Percentiles rank a stretch among this genome's conserved stretches.
These are phyloP conservation scores for Hermanozyma aechmeae DNA, from an alignment of 805 yeast species.

Conservation along the genomic window DNA sequence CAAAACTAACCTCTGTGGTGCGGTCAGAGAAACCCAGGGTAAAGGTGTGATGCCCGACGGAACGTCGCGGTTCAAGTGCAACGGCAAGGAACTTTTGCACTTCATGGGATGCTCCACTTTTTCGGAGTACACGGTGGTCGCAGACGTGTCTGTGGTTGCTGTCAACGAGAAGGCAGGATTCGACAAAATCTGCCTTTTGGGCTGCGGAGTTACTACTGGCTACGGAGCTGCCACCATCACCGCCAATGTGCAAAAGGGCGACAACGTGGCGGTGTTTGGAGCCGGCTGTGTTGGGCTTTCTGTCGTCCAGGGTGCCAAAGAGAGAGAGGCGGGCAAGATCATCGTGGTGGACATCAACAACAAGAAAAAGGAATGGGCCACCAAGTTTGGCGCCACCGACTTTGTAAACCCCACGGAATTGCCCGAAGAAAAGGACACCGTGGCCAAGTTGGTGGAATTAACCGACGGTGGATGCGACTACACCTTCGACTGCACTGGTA, in stretches of 20 bases:
- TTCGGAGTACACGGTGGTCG: constrained; percentile 95
- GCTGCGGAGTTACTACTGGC: constrained; percentile 98
- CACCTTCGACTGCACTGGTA: constrained; percentile 98
- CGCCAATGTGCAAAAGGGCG: constrained; percentile 85
- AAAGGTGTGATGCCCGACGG: constrained; percentile 99
- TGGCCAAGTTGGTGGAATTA: constrained; percentile 72
- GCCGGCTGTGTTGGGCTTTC: constrained; percentile 97
- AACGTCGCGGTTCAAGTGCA: constrained; percentile 78
- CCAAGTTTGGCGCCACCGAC: constrained; percentile 89
- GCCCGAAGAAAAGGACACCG: constrained; percentile 66
- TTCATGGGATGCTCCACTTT: constrained; percentile 98
- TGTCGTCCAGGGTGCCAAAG: constrained; percentile 89
- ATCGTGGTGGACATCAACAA: constrained; percentile 85
- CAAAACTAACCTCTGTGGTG: constrained; percentile 92
- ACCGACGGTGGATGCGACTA: constrained; percentile 96
- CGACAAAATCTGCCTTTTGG: constrained; percentile 85
- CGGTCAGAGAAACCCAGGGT: constrained; percentile 96
- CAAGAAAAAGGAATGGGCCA: constrained; percentile 77
- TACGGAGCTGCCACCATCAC: constrained; percentile 96
- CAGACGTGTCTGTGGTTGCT: constrained; percentile 93
- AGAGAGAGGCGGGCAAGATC: constrained; percentile 71
- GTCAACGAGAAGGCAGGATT: constrained; percentile 76
- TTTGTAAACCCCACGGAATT: constrained; percentile 79
- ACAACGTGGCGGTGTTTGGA: constrained; percentile 93
- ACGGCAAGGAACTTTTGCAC: constrained; percentile 79